Percentiles rank a stretch among this genome's conserved stretches.
phyloP scores from a whole-genome alignment of 2,329 filamentous ascomycete species.

The Diaporthe destruens region DNA sequence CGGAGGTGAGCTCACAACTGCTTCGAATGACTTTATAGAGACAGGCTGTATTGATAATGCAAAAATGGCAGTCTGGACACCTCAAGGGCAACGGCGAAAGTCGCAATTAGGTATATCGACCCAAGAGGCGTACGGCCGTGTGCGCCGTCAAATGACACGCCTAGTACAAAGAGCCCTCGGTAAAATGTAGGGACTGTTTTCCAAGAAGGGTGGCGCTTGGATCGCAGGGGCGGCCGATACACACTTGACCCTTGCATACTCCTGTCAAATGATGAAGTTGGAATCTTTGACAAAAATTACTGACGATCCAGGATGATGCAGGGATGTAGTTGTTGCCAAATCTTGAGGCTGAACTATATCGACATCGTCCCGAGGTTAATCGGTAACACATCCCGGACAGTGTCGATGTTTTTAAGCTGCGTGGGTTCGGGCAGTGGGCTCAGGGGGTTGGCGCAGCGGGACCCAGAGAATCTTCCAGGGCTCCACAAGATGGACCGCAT shows the following conservation, averaged over 20 bases:
- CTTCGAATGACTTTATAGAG: not conserved
- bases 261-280: too few relatives aligned
- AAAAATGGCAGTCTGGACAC: not conserved
- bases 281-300: too few relatives aligned
- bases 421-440: not conserved
- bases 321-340: too few relatives aligned
- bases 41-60: not conserved
- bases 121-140: not conserved
- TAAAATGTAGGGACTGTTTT: not conserved
- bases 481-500: not conserved
- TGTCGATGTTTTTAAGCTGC: not conserved
- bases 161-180: not conserved
- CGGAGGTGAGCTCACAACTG: not conserved
- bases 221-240: not conserved
- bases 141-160: not conserved
- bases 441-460: not conserved
- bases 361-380: not conserved
- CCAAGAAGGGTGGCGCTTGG: not conserved
- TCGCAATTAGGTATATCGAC: not conserved
- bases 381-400: not conserved
- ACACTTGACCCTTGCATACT: not conserved
- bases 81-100: not conserved
- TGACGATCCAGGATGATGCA: too few relatives aligned
- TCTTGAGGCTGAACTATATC: not conserved
- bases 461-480: not conserved